These are phyloP conservation scores for Vinca minor DNA, from an alignment of 257 asterid genomes.

Conservation along the genomic window DNA sequence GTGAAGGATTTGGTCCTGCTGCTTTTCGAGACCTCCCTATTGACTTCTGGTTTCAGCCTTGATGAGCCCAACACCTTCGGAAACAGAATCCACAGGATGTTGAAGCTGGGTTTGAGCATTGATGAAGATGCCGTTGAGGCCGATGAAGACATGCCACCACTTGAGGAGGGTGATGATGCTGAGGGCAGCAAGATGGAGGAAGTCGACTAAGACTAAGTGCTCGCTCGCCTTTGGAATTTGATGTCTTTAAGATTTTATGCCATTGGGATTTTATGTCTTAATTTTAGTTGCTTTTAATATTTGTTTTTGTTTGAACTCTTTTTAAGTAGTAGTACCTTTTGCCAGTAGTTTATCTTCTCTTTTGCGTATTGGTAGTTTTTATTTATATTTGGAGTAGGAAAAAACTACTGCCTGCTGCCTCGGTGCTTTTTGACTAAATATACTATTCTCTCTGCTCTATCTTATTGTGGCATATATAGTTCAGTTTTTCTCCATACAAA, in stretches of 20 bases:
- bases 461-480: too few relatives aligned
- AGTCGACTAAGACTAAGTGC: constrained; percentile 44
- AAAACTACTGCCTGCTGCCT: too few relatives aligned
- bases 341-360: neutral
- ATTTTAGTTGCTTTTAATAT: too few relatives aligned
- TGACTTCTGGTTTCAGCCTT: constrained; percentile 54
- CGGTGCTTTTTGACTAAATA: too few relatives aligned
- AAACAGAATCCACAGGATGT: constrained; percentile 54
- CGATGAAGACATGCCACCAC: constrained; percentile 50
- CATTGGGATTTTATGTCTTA: too few relatives aligned
- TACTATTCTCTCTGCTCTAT: too few relatives aligned
- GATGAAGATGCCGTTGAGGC: constrained; percentile 43
- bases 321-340: neutral
- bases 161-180: constrained; percentile 46
- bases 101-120: constrained; percentile 52
- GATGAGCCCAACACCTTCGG: constrained; percentile 56
- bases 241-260: too few relatives aligned
- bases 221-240: too few relatives aligned
- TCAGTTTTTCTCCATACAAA: too few relatives aligned
- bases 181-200: constrained; percentile 71
- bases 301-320: neutral
- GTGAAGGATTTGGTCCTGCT: constrained; percentile 51
- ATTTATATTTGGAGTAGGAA: too few relatives aligned
- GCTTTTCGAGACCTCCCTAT: constrained; percentile 50
- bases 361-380: neutral